Evolutionary conservation across 2,329 filamentous ascomycete genomes (phyloP).

Genomic region (Bipolaris gigantea): DNA sequence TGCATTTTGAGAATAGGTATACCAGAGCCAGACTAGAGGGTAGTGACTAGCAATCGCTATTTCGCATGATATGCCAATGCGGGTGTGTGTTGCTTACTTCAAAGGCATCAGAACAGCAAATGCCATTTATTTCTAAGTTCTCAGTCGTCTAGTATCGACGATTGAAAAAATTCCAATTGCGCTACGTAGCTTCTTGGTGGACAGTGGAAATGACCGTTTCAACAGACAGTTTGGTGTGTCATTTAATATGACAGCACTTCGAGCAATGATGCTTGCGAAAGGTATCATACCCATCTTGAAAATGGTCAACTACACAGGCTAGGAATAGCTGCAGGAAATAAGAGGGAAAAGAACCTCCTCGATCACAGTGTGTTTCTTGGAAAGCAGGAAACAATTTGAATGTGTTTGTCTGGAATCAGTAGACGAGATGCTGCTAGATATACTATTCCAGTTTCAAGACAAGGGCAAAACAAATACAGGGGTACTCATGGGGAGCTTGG

Average conservation of each 20-base stretch:
- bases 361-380: not conserved
- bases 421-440: no score
- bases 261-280: not conserved
- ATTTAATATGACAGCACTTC: not conserved
- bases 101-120: conserved; percentile 1
- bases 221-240: not conserved
- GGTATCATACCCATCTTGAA: not conserved
- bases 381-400: not conserved
- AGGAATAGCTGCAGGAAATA: not conserved
- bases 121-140: conserved; percentile 2
- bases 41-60: not conserved
- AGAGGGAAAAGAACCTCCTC: not conserved
- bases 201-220: not conserved
- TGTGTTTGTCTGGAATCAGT: no score
- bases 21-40: not conserved
- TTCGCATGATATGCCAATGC: no score
- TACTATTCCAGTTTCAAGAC: no score
- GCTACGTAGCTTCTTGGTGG: not conserved
- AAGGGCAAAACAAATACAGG: no score
- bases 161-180: conserved; percentile 2
- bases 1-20: not conserved
- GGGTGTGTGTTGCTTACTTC: not conserved
- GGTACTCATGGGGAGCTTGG: no score
- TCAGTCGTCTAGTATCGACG: not conserved
- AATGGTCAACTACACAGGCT: not conserved